These are phyloP conservation scores for Decorospora gaudefroyi DNA, from an alignment of 2,329 filamentous ascomycete species.

Conservation along the genomic window DNA sequence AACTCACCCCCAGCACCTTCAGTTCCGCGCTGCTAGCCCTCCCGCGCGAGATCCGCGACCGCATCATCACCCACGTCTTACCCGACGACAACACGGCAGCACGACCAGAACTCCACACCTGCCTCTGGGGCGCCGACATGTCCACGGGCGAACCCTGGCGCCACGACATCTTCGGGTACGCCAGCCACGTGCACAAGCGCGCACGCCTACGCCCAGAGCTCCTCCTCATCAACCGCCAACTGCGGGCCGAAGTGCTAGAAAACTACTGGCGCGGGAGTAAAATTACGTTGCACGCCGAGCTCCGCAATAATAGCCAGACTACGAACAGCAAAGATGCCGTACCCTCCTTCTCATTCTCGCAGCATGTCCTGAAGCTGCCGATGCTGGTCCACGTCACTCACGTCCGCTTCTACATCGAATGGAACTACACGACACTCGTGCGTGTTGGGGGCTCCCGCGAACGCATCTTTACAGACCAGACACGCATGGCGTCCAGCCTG, in stretches of 20 bases:
- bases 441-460: slow-evolving; percentile 23
- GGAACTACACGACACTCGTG: slow-evolving; percentile 40
- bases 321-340: slow-evolving; percentile 38
- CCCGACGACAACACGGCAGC: slow-evolving; percentile 19
- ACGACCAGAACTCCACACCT: slow-evolving; percentile 42
- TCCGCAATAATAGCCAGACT: slow-evolving; percentile 39
- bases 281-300: slow-evolving; percentile 42
- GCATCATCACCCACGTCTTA: slow-evolving; percentile 35
- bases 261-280: slow-evolving; percentile 38
- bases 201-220: slow-evolving; percentile 29
- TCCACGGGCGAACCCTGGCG: slow-evolving; percentile 40
- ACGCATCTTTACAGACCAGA: slow-evolving; percentile 33
- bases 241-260: slow-evolving; percentile 37
- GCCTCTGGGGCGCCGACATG: slow-evolving; percentile 45
- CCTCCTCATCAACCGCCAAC: slow-evolving; percentile 39
- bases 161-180: slow-evolving; percentile 43
- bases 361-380: slow-evolving; percentile 39
- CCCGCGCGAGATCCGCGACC: slow-evolving; percentile 36
- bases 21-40: slow-evolving; percentile 39
- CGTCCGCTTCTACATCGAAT: slow-evolving; percentile 44
- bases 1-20: slow-evolving; percentile 42
- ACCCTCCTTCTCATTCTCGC: slow-evolving; percentile 43
- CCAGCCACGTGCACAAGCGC: slow-evolving; percentile 26
- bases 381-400: slow-evolving; percentile 39
- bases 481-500: slow-evolving; percentile 39